Base-by-base conservation (phyloP, 495 filamentous ascomycete genomes). In the Hypoxylon perforatum region DNA sequence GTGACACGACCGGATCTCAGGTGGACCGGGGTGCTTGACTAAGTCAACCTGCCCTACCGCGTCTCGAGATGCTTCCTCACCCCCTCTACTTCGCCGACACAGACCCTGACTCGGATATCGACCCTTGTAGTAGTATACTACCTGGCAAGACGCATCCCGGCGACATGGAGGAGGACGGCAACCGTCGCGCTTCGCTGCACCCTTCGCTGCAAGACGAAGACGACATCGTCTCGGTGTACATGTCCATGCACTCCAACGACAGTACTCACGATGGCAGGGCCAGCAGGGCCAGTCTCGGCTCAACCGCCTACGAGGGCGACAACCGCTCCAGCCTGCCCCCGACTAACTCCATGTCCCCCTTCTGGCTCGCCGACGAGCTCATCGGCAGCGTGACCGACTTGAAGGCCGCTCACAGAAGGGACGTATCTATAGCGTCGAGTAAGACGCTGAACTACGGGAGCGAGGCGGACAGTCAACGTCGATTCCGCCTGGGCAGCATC, bases 131-230 rank as follows among this genome's bases (percentile, higher is more conserved):
- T 1, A 33, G 30, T 44, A 44, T 48, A 9, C 36, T 56, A 46
- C 15, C 30, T 19, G 23, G 45, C n/a, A 49, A 59, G 25, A 62
- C 47, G 35, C 54, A 19, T 22, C 30, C 47, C 48, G 17, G 45
- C 55, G 57, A 36, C 22, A 70, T 70, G 67, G 67, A 66, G 53
- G 67, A 63, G 53, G 62, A 63, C 48, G 35, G 47, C 48, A 49
- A 42, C 53, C 58, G 57, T 63, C 67, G 58, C 33, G 48, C 53
- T 53, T 70, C 67, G n/a, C n/a, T 18, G 21, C n/a, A n/a, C n/a
- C n/a, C n/a, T n/a, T 9, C 41, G 11, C 41, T 7, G 18, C n/a
- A n/a, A n/a, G n/a, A n/a, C n/a, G 62, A 70, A 15, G 53, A 65
- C 45, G 66, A 70, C 21, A 41, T 33, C 3, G 38, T 36, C 5